Percentiles rank a stretch among this genome's conserved stretches.
phyloP scores from a whole-genome alignment of 2,329 filamentous ascomycete species.

The Hysterium pulicare region DNA sequence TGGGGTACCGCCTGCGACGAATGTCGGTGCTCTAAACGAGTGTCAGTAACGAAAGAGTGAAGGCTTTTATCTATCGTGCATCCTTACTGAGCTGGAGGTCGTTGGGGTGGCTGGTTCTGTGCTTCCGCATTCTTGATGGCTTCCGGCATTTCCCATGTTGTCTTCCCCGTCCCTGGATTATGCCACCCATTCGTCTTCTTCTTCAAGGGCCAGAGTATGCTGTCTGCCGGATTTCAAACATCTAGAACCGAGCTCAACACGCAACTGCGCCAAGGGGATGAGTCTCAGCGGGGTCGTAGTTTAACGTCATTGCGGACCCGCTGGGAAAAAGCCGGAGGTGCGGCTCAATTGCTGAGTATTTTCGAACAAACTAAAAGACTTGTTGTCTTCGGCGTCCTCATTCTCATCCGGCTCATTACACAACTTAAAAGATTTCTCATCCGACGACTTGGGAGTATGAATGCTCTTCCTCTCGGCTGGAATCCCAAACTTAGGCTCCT shows the following conservation, averaged over 20 bases:
- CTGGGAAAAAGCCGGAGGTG: too few species aligned
- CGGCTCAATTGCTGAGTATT: too few species aligned
- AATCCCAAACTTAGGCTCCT: constrained; percentile 1
- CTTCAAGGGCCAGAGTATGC: too few species aligned
- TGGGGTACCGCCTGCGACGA: constrained; percentile 58
- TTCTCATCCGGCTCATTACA: constrained; percentile 9
- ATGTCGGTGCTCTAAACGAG: constrained; percentile 51
- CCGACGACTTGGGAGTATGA: constrained; percentile 27
- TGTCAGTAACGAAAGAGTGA: constrained; percentile 9
- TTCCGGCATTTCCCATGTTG: constrained; percentile 91
- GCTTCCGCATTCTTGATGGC: constrained; percentile 72
- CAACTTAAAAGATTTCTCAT: constrained; percentile 33
- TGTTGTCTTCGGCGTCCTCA: constrained; percentile 18
- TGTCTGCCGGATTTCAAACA: too few species aligned
- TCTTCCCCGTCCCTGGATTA: constrained; percentile 86
- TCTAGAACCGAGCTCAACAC: too few species aligned
- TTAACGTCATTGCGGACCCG: too few species aligned
- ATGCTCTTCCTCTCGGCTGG: constrained; percentile 14
- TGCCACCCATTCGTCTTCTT: too few species aligned
- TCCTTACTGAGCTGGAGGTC: constrained; percentile 48
- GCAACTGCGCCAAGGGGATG: too few species aligned
- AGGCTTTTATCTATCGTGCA: too few species aligned
- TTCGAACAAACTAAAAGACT: constrained; percentile 21
- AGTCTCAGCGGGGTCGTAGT: too few species aligned
- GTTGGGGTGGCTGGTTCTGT: constrained; percentile 46